Percentiles rank a stretch among this genome's conserved stretches.
Evolutionary conservation across 169 alveolate species (phyloP).

Genomic region (Cryptosporidium bovis): DNA sequence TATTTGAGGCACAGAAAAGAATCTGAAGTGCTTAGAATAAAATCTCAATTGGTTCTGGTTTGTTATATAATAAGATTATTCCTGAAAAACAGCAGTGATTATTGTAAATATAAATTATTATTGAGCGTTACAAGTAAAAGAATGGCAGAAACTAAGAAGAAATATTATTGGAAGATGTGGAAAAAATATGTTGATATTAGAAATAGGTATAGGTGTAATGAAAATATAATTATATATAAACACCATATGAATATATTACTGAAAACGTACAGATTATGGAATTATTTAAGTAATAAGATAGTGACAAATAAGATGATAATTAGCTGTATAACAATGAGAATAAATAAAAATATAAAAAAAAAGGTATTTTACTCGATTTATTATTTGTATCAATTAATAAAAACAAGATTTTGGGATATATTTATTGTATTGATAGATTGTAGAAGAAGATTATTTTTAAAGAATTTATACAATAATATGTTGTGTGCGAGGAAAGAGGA

Average conservation of each 20-base stretch:
- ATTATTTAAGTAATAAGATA: slow-evolving; percentile 28
- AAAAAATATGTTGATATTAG: neutral
- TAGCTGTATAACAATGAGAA: slow-evolving; percentile 21
- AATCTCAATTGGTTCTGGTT: neutral
- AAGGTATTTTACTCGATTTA: neutral
- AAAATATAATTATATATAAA: neutral
- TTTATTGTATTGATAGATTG: neutral
- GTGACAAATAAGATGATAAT: slow-evolving; percentile 54
- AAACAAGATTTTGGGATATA: slow-evolving; percentile 28
- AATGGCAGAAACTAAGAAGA: neutral
- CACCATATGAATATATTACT: neutral
- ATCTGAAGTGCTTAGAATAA: neutral
- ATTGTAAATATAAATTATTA: slow-evolving; percentile 4
- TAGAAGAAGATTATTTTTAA: neutral
- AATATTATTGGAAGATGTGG: slow-evolving; percentile 18
- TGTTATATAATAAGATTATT: slow-evolving; percentile 20
- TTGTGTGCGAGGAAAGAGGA: slow-evolving; percentile 2
- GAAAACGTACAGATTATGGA: slow-evolving; percentile 34
- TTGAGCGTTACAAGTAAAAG: neutral
- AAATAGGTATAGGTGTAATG: neutral
- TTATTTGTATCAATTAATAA: neutral
- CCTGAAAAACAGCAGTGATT: neutral
- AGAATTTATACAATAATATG: slow-evolving; percentile 6
- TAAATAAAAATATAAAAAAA: slow-evolving; percentile 9
- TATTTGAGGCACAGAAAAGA: slow-evolving; percentile 13